Percentiles rank a stretch among this genome's conserved stretches.
Evolutionary conservation across 179 eudicot species (phyloP).

Genomic region (Beta lomatogona): DNA sequence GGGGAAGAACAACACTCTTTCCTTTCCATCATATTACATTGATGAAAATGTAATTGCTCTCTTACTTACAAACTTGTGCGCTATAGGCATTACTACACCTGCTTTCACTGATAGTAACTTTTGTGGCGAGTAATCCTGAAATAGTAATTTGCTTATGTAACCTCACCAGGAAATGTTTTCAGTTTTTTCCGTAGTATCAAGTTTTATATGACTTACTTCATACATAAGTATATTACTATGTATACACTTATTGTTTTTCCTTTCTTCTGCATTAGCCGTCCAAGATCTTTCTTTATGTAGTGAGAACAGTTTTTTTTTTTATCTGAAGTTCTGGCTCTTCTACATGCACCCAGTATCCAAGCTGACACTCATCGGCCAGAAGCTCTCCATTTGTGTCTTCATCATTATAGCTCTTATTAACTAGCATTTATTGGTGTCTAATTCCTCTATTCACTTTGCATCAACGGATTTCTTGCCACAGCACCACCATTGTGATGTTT

Average conservation of each 20-base stretch:
- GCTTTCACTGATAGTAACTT: neutral
- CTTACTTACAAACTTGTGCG: conserved; percentile 11
- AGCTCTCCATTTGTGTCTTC: neutral
- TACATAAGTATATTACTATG: too few relatives aligned
- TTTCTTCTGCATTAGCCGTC: neutral
- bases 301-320: neutral
- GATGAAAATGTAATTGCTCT: conserved; percentile 89
- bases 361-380: neutral
- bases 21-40: conserved; percentile 93
- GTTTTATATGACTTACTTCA: neutral
- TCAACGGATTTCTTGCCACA: neutral
- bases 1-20: conserved; percentile 67
- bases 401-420: neutral
- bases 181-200: neutral
- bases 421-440: neutral
- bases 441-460: neutral
- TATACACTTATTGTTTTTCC: neutral
- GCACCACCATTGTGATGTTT: neutral
- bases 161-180: neutral
- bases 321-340: neutral
- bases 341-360: neutral
- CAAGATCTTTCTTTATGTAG: neutral
- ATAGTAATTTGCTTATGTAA: neutral
- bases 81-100: too few relatives aligned
- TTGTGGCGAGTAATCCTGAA: neutral